Conservation (phyloP, 805 yeast genomes). For the Zygoascus ofunaensis region DNA sequence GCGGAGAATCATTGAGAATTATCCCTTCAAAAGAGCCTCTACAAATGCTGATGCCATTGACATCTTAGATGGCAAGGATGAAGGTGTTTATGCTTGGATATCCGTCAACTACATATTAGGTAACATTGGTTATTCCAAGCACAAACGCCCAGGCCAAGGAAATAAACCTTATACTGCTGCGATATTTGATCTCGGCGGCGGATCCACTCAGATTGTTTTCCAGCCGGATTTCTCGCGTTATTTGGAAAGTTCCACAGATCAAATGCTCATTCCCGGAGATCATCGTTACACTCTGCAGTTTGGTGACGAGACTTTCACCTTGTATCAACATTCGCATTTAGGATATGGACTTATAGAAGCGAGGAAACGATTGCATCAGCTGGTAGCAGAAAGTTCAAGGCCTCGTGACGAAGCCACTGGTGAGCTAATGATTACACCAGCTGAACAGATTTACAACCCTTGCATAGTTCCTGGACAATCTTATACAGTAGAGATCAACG, state of each 20-base stretch:
- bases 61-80: constrained; percentile 91
- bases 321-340: constrained; percentile 88
- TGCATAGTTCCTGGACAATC: constrained; percentile 76
- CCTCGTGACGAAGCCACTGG: background rate
- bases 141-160: too few species aligned
- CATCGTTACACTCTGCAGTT: constrained; percentile 70
- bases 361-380: constrained; percentile 65
- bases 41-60: constrained; percentile 83
- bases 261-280: constrained; percentile 71
- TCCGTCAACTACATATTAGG: constrained; percentile 88
- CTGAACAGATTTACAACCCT: constrained; percentile 34
- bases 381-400: constrained; percentile 28
- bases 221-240: constrained; percentile 51
- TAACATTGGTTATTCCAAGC: constrained; percentile 58
- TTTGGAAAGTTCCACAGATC: constrained; percentile 33
- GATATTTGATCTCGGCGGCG: constrained; percentile 95
- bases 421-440: background rate
- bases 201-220: constrained; percentile 96
- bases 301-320: constrained; percentile 65
- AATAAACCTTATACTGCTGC: constrained; percentile 68
- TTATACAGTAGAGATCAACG: constrained; percentile 45
- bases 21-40: constrained; percentile 68
- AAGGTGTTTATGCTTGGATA: constrained; percentile 97
- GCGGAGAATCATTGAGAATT: constrained; percentile 53
- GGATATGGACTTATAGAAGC: constrained; percentile 96